Conservation (phyloP, 345 rosid species). For the Passiflora organensis region DNA sequence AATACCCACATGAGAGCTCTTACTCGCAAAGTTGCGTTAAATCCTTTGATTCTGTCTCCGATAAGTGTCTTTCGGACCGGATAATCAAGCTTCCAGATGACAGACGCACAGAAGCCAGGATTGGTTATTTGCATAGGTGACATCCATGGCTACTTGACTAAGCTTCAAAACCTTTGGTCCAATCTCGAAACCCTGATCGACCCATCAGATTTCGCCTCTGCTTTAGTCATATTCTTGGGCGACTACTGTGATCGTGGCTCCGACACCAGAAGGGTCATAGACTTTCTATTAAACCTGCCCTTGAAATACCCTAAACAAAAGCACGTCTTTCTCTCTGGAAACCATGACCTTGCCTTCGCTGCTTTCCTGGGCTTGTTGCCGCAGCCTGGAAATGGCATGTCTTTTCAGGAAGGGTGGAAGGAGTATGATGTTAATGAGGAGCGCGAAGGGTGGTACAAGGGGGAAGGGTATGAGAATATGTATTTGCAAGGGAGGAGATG, state of each 20-base stretch:
- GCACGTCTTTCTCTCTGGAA: constrained; percentile 62
- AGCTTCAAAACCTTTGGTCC: constrained; percentile 65
- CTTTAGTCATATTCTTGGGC: constrained; percentile 74
- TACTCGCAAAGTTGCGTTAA: too few species aligned
- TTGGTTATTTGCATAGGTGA: constrained; percentile 69
- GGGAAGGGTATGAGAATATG: constrained; percentile 59
- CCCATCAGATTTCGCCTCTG: constrained; percentile 43
- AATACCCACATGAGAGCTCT: too few species aligned
- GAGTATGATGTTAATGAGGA: constrained; percentile 52
- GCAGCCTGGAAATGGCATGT: constrained; percentile 40
- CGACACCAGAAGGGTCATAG: constrained; percentile 50
- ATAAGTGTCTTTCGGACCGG: too few species aligned
- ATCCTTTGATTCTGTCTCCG: too few species aligned
- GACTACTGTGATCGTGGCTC: constrained; percentile 94
- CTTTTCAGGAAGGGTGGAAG: constrained; percentile 54
- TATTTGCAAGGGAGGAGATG: constrained; percentile 71
- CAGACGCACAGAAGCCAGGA: constrained; percentile 23
- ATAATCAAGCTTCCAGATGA: too few species aligned
- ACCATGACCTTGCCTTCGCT: constrained; percentile 75
- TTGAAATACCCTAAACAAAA: constrained; percentile 46
- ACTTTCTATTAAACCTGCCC: constrained; percentile 52
- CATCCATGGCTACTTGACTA: constrained; percentile 63
- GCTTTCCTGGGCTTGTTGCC: constrained; percentile 57
- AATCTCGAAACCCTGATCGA: constrained; percentile 47
- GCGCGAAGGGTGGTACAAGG: constrained; percentile 74